A percentile compares a stretch with the other conserved stretches of the same genome.
Evolutionary conservation across 164 flowering plant genomes (phyloP).

Genomic region (Annona cherimola): DNA sequence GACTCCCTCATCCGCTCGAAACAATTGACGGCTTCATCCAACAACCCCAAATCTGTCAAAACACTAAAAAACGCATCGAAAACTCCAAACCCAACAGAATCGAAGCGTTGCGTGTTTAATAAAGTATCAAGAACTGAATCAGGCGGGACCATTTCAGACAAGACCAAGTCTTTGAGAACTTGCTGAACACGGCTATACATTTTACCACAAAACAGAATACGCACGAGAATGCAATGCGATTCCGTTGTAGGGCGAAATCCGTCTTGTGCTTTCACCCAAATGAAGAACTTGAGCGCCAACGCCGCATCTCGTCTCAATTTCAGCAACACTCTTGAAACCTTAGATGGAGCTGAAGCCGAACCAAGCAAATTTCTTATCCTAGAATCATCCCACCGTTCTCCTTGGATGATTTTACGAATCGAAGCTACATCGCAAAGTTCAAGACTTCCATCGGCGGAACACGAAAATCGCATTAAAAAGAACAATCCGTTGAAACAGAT

Average conservation of each 20-base stretch:
- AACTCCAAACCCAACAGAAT: constrained; percentile 52
- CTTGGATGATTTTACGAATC: constrained; percentile 30
- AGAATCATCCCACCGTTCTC: constrained; percentile 49
- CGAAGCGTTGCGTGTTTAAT: constrained; percentile 50
- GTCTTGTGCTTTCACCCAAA: constrained; percentile 38
- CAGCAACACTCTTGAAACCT: constrained; percentile 45
- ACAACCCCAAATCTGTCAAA: constrained; percentile 52
- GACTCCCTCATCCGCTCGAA: constrained; percentile 56
- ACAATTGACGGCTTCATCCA: constrained; percentile 64
- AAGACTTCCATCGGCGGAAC: constrained; percentile 16
- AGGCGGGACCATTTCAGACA: constrained; percentile 18
- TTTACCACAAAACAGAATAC: constrained; percentile 54
- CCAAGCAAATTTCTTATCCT: constrained; percentile 31
- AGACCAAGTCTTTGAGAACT: constrained; percentile 39
- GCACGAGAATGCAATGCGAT: constrained; percentile 55
- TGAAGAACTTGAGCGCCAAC: constrained; percentile 54
- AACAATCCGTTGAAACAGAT: constrained; percentile 33
- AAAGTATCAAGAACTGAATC: constrained; percentile 46
- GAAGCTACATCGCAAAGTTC: constrained; percentile 27
- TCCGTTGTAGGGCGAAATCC: constrained; percentile 52
- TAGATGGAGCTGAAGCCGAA: constrained; percentile 48
- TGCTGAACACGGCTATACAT: constrained; percentile 51
- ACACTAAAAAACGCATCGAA: constrained; percentile 72
- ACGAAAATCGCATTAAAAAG: constrained; percentile 27
- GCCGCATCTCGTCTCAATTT: constrained; percentile 41